phyloP scores from a whole-genome alignment of 106 monocot genomes.

The Platanthera guangdongensis region DNA sequence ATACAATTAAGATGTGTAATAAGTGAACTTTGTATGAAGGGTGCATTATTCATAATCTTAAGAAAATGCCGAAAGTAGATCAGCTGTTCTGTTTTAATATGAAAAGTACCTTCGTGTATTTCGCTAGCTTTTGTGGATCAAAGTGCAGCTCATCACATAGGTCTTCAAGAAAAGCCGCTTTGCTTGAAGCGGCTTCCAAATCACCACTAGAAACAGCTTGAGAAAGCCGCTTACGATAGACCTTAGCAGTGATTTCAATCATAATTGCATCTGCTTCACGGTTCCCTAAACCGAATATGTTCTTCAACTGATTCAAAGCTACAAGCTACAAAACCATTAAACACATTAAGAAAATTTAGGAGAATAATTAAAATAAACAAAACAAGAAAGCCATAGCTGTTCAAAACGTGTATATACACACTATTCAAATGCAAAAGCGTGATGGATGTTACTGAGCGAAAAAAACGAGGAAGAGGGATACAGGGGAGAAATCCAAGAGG shows the following conservation, averaged over 20 bases:
- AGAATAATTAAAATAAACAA: not conserved
- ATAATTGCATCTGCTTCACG: constrained; percentile 76
- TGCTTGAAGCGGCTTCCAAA: constrained; percentile 71
- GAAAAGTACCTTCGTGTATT: constrained; percentile 79
- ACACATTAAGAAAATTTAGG: not conserved
- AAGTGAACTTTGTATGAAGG: not conserved
- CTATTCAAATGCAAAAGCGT: not conserved
- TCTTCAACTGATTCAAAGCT: constrained; percentile 76
- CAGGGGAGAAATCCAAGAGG: too few species aligned
- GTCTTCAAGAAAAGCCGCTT: constrained; percentile 87
- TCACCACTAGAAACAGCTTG: constrained; percentile 71
- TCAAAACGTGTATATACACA: not conserved
- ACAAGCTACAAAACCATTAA: constrained; percentile 37
- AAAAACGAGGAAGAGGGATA: too few species aligned
- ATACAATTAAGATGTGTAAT: not conserved
- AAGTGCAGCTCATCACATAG: constrained; percentile 86
- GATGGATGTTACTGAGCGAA: not conserved
- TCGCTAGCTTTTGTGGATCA: constrained; percentile 81
- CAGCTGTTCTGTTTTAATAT: not conserved
- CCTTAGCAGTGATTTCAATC: constrained; percentile 67
- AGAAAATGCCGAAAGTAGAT: not conserved
- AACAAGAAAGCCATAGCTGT: not conserved
- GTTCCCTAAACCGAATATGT: constrained; percentile 92
- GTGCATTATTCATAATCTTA: not conserved
- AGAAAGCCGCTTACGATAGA: constrained; percentile 75